phyloP scores from a whole-genome alignment of 257 asterid genomes.

The Przewalskia tangutica region DNA sequence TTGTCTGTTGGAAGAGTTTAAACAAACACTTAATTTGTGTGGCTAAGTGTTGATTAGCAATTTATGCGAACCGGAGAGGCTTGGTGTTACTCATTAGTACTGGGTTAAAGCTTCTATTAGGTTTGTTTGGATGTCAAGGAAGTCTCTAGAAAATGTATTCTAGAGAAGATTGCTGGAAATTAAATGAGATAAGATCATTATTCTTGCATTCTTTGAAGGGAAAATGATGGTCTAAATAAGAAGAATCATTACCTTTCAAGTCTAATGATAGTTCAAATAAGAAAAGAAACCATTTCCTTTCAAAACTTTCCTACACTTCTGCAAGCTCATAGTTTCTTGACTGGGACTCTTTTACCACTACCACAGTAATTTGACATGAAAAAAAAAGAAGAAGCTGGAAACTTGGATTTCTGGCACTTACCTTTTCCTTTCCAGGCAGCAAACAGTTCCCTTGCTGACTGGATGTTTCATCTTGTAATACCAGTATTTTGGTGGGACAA shows the following conservation, averaged over 20 bases:
- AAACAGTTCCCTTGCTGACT: conserved; percentile 5
- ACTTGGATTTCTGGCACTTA: not conserved
- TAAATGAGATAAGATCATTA: not conserved
- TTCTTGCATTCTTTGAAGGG: not conserved
- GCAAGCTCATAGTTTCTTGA: not conserved
- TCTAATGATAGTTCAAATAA: not conserved
- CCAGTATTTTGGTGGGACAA: conserved; percentile 97
- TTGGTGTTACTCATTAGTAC: not conserved
- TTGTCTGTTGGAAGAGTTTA: not conserved
- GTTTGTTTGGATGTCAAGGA: not conserved
- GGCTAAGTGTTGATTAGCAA: not conserved
- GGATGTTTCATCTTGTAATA: conserved; percentile 17
- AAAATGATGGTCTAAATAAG: not conserved
- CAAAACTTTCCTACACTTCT: not conserved
- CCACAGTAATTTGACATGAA: not conserved
- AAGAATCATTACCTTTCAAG: not conserved
- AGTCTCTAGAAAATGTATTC: not conserved
- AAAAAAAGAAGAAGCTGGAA: not conserved
- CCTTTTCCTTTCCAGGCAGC: not conserved
- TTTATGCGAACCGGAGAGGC: not conserved
- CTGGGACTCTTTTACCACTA: not conserved
- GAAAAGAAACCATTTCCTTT: not conserved
- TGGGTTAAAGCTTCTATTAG: not conserved
- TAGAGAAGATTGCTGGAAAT: not conserved
- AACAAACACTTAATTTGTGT: not conserved